These are phyloP conservation scores for Entomortierella lignicola DNA, from an alignment of 192 early-diverging fungal species.

Conservation along the genomic window DNA sequence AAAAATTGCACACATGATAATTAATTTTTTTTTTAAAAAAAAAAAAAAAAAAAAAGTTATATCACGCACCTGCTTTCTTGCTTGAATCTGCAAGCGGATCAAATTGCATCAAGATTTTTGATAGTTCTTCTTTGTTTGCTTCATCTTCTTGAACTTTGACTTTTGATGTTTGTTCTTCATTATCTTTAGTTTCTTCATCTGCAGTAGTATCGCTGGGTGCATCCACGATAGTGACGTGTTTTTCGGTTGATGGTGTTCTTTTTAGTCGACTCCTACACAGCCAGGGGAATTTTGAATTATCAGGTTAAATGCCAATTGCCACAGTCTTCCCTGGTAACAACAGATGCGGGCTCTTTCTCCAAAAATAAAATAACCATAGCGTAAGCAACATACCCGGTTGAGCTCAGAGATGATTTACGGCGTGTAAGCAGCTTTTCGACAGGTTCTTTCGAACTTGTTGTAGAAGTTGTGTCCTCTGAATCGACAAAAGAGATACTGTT, in stretches of 20 bases:
- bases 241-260: constrained; percentile 23
- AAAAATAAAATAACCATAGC: background rate
- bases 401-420: constrained; percentile 23
- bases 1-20: background rate
- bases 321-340: no score
- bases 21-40: background rate
- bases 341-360: no score
- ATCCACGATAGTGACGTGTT: constrained; percentile 50
- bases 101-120: constrained; percentile 49
- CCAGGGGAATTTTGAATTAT: background rate
- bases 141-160: constrained; percentile 23
- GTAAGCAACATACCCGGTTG: constrained; percentile 14
- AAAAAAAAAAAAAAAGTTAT: background rate
- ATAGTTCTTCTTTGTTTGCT: constrained; percentile 25
- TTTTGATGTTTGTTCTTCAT: background rate
- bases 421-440: background rate
- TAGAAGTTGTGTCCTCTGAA: background rate
- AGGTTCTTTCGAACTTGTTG: background rate
- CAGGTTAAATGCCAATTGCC: background rate
- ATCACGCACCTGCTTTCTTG: constrained; percentile 2
- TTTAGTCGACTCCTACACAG: constrained; percentile 18
- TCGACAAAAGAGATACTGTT: background rate
- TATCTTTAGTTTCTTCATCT: background rate
- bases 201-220: background rate
- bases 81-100: constrained; percentile 38